Conservation (phyloP, 2,329 filamentous ascomycete species). For the Aspergillus versicolor region DNA sequence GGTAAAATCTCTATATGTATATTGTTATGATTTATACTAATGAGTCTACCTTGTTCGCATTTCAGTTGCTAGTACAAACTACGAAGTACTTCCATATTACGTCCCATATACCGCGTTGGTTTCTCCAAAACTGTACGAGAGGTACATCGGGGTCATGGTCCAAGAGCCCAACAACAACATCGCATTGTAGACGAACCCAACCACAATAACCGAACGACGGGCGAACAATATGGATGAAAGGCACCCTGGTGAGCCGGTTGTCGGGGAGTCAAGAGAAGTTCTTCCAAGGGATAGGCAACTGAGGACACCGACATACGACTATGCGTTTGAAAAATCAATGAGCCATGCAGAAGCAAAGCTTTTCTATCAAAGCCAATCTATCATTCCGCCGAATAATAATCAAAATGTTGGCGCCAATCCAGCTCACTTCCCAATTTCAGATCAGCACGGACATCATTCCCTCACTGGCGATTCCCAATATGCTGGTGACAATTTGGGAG, state of each 20-base stretch:
- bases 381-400: slow-evolving; percentile 4
- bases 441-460: neutral
- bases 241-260: slow-evolving; percentile 6
- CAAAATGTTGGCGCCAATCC: neutral
- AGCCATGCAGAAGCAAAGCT: slow-evolving; percentile 92
- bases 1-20: neutral
- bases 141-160: neutral
- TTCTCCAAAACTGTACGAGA: neutral
- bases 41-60: neutral
- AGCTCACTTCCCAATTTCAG: slow-evolving; percentile 1
- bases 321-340: slow-evolving; percentile 89
- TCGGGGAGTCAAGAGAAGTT: slow-evolving; percentile 22
- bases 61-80: neutral
- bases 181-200: neutral
- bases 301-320: slow-evolving; percentile 88
- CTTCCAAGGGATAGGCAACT: slow-evolving; percentile 48
- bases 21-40: neutral
- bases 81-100: neutral
- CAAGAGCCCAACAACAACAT: neutral
- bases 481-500: slow-evolving; percentile 57
- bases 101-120: neutral
- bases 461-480: neutral
- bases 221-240: slow-evolving; percentile 14
- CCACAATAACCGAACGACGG: neutral
- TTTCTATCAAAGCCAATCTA: slow-evolving; percentile 83